These are phyloP conservation scores for Hebeloma cylindrosporum DNA, from an alignment of 768 basidiomycete species.

Conservation along the genomic window DNA sequence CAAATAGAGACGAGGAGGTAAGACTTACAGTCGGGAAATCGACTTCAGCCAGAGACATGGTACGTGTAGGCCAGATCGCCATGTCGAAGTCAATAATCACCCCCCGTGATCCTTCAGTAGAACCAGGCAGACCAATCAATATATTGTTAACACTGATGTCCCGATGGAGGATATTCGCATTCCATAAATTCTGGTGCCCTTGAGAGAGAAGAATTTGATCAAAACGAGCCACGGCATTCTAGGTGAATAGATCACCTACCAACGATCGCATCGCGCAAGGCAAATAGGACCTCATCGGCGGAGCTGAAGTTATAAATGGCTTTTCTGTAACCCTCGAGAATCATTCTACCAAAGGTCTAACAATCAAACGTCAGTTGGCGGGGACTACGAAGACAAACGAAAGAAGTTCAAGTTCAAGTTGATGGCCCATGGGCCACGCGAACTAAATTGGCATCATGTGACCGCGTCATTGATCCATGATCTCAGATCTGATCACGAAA, in stretches of 20 bases:
- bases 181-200: slow-evolving; percentile 21
- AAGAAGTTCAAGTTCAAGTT: background rate
- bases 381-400: background rate
- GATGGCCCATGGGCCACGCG: slow-evolving; percentile 4
- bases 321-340: slow-evolving; percentile 13
- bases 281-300: slow-evolving; percentile 13
- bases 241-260: slow-evolving; percentile 12
- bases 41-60: background rate
- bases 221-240: background rate
- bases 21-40: slow-evolving; percentile 8
- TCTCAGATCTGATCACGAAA: too few species aligned
- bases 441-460: too few species aligned
- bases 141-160: slow-evolving; percentile 29
- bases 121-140: slow-evolving; percentile 11
- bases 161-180: slow-evolving; percentile 23
- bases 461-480: too few species aligned
- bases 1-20: background rate
- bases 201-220: background rate
- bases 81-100: slow-evolving; percentile 19
- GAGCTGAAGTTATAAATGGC: slow-evolving; percentile 13
- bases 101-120: background rate
- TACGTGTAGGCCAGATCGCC: slow-evolving; percentile 6
- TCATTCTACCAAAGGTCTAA: slow-evolving; percentile 13
- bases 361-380: background rate
- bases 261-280: slow-evolving; percentile 16